These are phyloP conservation scores for Murraya paniculata DNA, from an alignment of 345 rosid species.

Conservation along the genomic window DNA sequence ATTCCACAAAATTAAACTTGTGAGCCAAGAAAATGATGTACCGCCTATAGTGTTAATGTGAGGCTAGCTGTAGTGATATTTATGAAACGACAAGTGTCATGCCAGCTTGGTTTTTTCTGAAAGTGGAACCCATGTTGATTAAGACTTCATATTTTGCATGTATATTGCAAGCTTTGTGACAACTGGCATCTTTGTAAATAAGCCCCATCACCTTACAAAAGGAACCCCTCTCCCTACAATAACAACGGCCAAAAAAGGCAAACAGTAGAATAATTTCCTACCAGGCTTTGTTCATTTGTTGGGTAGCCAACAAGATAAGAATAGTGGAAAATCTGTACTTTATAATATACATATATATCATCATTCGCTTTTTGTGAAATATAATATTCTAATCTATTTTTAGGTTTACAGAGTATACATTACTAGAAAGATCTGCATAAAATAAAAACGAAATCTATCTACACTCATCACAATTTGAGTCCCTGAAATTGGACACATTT, in stretches of 20 bases:
- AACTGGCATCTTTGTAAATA: neutral
- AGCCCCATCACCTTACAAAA: neutral
- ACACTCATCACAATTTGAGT: neutral
- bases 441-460: neutral
- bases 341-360: neutral
- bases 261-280: neutral
- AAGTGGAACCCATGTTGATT: conserved; percentile 21
- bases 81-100: conserved; percentile 14
- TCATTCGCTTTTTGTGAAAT: neutral
- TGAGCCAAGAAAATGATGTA: conserved; percentile 15
- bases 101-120: conserved; percentile 13
- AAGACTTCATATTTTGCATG: conserved; percentile 7
- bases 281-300: neutral
- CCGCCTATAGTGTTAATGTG: conserved; percentile 9
- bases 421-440: neutral
- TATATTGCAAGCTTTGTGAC: conserved; percentile 3
- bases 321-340: neutral
- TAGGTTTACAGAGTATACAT: too few species aligned
- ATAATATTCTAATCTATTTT: too few species aligned
- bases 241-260: neutral
- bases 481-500: neutral
- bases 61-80: conserved; percentile 15
- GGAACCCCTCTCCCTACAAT: conserved; percentile 4
- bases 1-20: neutral
- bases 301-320: neutral